These are phyloP conservation scores for Penicillium pancosmium DNA, from an alignment of 495 filamentous ascomycete species.

Conservation along the genomic window DNA sequence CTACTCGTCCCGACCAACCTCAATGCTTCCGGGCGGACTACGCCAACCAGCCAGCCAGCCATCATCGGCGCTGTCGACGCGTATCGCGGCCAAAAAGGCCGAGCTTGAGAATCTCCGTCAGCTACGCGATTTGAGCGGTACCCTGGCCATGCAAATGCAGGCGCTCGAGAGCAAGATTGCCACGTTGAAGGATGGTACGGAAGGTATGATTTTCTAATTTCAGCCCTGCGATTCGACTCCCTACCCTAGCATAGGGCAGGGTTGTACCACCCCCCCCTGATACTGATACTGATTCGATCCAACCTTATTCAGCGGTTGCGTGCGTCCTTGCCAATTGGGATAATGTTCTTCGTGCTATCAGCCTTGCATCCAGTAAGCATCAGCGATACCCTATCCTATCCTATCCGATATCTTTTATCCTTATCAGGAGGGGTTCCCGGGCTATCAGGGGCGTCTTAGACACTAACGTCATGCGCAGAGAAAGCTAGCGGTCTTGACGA, in stretches of 20 bases:
- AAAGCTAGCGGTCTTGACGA: constrained; percentile 29
- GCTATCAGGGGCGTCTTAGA: neutral
- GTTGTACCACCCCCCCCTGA: no score
- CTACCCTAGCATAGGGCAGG: no score
- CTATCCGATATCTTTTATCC: neutral
- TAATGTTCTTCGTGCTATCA: constrained; percentile 89
- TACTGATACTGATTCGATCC: constrained; percentile 7
- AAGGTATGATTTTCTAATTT: constrained; percentile 58
- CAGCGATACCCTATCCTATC: neutral
- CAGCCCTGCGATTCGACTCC: neutral
- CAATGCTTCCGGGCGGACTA: constrained; percentile 38
- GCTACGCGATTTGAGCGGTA: constrained; percentile 84
- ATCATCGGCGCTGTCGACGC: constrained; percentile 78
- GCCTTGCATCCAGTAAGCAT: constrained; percentile 88
- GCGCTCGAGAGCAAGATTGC: constrained; percentile 82
- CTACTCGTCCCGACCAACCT: constrained; percentile 55
- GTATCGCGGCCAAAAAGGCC: constrained; percentile 90
- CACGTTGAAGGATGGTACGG: constrained; percentile 88
- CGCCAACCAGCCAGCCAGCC: constrained; percentile 60
- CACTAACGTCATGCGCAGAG: constrained; percentile 13
- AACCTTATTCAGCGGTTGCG: constrained; percentile 68
- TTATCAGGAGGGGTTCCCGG: constrained; percentile 8
- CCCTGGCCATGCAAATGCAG: constrained; percentile 88
- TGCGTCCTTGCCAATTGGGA: constrained; percentile 94
- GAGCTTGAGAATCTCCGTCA: constrained; percentile 89